Percentiles rank a stretch among this genome's conserved stretches.
Conservation (phyloP, 306 rosid species). For the Boehmeria nivea region DNA sequence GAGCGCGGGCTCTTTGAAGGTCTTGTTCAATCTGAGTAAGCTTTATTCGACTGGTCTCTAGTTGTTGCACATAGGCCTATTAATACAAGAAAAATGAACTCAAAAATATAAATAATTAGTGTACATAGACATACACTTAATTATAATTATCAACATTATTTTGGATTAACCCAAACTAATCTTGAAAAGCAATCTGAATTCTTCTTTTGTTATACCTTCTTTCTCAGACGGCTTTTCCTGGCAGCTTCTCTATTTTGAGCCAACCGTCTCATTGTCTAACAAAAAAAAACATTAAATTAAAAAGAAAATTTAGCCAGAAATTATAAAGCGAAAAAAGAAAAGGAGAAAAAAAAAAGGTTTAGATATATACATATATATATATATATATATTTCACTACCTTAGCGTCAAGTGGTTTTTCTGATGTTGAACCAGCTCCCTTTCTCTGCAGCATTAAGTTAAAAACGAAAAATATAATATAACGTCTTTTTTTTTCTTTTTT, state of each 20-base stretch:
- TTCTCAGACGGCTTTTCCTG: constrained; percentile 85
- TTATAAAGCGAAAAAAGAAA: not conserved
- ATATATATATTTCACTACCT: constrained; percentile 39
- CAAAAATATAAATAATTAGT: not conserved
- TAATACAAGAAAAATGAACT: not conserved
- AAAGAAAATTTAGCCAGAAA: not conserved
- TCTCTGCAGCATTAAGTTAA: constrained; percentile 47
- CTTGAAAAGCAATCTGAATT: too few species aligned
- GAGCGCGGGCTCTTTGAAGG: constrained; percentile 84
- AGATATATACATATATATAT: not conserved
- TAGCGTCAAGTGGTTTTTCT: constrained; percentile 76
- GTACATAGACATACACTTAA: not conserved
- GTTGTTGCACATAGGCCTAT: constrained; percentile 90
- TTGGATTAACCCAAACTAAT: too few species aligned
- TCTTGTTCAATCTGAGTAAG: constrained; percentile 82
- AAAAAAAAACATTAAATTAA: not conserved
- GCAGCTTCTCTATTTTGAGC: constrained; percentile 99
- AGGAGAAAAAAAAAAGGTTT: not conserved
- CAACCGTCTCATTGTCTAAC: constrained; percentile 78
- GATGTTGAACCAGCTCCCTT: constrained; percentile 75
- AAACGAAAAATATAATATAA: not conserved
- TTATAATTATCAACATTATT: not conserved
- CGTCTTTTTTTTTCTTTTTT: too few species aligned
- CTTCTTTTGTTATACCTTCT: constrained; percentile 47
- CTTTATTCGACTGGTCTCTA: constrained; percentile 80